Conservation (phyloP, 768 basidiomycete genomes). For the Filobasidium floriforme region DNA sequence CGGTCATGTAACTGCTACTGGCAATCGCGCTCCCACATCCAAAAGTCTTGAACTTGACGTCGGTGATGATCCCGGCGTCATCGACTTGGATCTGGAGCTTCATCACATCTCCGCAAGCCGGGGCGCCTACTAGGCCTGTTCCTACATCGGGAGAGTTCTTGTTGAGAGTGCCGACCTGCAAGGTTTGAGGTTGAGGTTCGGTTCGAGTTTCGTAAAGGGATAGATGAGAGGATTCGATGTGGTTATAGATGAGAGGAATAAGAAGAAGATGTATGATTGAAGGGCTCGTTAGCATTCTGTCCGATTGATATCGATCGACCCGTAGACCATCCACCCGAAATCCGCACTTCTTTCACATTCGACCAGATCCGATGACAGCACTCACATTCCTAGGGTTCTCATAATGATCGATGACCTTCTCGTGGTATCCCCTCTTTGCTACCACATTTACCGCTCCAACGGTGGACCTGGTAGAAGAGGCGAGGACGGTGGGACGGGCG, state of each 20-base stretch:
- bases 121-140: constrained; percentile 94
- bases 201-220: no score
- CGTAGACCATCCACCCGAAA: background rate
- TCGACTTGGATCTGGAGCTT: constrained; percentile 97
- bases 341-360: background rate
- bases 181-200: no score
- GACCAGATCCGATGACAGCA: constrained; percentile 23
- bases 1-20: constrained; percentile 96
- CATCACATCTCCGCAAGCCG: constrained; percentile 94
- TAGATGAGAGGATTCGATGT: no score
- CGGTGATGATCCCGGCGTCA: constrained; percentile 76
- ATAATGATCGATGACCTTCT: constrained; percentile 83
- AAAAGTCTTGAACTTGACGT: constrained; percentile 99
- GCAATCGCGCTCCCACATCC: constrained; percentile 92
- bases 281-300: no score
- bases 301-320: no score
- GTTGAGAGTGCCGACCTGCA: constrained; percentile 87
- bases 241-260: background rate
- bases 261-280: background rate
- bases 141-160: constrained; percentile 88
- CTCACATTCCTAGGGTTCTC: constrained; percentile 92
- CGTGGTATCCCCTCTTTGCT: constrained; percentile 67
- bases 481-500: constrained; percentile 2
- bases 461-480: constrained; percentile 8
- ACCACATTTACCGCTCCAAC: constrained; percentile 5